Percentiles rank a stretch among this genome's conserved stretches.
phyloP scores from a whole-genome alignment of 176 grass and related monocot genomes.

The Pharus latifolius region DNA sequence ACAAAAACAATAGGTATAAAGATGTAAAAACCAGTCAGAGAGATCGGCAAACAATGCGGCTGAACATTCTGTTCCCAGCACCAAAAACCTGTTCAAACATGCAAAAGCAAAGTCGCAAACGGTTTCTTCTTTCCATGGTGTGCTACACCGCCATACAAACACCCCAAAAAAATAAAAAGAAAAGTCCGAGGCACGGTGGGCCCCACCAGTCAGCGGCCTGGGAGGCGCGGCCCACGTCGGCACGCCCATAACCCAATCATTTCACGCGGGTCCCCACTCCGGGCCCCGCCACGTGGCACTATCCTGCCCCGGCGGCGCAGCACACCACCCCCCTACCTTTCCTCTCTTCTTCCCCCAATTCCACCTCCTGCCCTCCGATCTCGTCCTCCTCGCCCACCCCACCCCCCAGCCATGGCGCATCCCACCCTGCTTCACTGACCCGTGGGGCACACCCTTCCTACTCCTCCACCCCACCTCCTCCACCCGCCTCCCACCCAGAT shows the following conservation, averaged over 20 bases:
- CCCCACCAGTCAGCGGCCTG: neutral
- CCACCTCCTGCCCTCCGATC: slow-evolving; percentile 13
- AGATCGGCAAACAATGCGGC: too few relatives aligned
- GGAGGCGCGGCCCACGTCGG: neutral
- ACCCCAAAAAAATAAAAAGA: too few relatives aligned
- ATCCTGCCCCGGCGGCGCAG: slow-evolving; percentile 27
- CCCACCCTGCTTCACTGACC: neutral
- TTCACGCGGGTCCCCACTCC: neutral
- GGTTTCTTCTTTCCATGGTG: too few relatives aligned
- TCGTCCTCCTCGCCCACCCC: neutral
- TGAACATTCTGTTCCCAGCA: too few relatives aligned
- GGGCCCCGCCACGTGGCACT: slow-evolving; percentile 46
- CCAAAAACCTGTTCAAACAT: too few relatives aligned
- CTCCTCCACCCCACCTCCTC: neutral
- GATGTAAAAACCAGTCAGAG: too few relatives aligned
- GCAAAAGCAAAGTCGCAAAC: too few relatives aligned
- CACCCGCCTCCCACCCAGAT: too few relatives aligned
- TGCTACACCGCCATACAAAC: neutral
- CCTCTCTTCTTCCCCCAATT: slow-evolving; percentile 22
- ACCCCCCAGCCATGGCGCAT: slow-evolving; percentile 7
- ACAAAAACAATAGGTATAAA: too few relatives aligned
- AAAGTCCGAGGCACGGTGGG: too few relatives aligned
- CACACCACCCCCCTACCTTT: slow-evolving; percentile 27
- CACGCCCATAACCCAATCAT: slow-evolving; percentile 28
- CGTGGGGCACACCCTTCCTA: neutral